Evolutionary conservation across 2,329 filamentous ascomycete genomes (phyloP), one percentile per base, ranked within the genome.

Genomic region (Penicillium concentricum): DNA sequence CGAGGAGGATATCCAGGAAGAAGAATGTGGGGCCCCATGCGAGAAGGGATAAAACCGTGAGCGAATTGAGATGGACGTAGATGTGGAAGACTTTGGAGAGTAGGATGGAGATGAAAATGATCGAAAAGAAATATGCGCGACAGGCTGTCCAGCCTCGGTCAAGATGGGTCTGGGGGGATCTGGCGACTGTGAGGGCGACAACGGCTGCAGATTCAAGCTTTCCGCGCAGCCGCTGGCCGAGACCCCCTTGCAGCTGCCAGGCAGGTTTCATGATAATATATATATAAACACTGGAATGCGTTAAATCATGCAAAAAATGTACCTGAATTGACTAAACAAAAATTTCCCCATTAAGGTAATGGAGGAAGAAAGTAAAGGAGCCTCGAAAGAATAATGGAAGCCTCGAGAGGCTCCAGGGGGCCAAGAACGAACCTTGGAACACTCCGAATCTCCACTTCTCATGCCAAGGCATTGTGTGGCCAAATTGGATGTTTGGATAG

Each of bases 11-110:
- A 51, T 61, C 59, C 15, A 54, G 42, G 12, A 59, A 22, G 32
- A 61, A 61, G 47, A 61, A 61, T 18, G 59, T 57, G 46, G 57
- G 46, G 20, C 59, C 53, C 59, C 59, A 61, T 15, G 32, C 32
- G 18, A 59, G 5, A 18, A 61, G 41, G 24, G 57, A 52, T 3
- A 41, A 2, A 3, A 51, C 13, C 1, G 53, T 41, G 26, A 61
- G 30, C 2, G 57, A 45, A 6, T 51, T 49, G 16, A 54, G 26
- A 35, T 61, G 54, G 28, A 43, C 42, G 16, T 43, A 38, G n/a
- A 61, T 49, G 26, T 57, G 59, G 50, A 61, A 61, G 9, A 41
- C 56, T 50, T 61, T 61, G 20, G 59, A 59, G 4, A 57, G 3
- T 7, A 55, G 2, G 26, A 61, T 39, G 13, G 59, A 51, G 44